Evolutionary conservation across 768 basidiomycete genomes (phyloP).

Genomic region (Sistotremastrum niveocremeum): DNA sequence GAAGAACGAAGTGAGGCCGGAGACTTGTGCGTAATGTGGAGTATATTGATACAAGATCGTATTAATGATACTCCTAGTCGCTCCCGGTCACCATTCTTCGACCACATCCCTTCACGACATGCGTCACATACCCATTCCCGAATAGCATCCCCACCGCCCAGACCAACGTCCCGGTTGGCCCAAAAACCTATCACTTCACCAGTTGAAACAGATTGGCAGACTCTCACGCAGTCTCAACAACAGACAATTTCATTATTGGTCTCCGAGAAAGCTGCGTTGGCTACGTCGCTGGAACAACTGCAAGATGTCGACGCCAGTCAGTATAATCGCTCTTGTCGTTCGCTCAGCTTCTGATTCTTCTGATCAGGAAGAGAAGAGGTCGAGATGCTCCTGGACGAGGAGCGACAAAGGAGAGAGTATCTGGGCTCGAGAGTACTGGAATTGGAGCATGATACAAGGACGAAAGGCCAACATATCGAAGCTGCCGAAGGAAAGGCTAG

Average conservation of each 20-base stretch:
- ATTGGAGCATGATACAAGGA: slow-evolving; percentile 28
- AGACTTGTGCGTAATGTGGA: no score
- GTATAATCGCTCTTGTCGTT: slow-evolving; percentile 8
- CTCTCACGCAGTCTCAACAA: slow-evolving; percentile 26
- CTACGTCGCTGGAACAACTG: slow-evolving; percentile 38
- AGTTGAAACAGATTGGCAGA: not conserved
- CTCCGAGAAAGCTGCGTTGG: slow-evolving; percentile 51
- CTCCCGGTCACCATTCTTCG: no score
- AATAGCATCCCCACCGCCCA: not conserved
- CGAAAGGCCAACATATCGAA: slow-evolving; percentile 26
- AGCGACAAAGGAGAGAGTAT: slow-evolving; percentile 7
- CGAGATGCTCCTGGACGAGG: slow-evolving; percentile 25
- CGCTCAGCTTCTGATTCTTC: slow-evolving; percentile 4
- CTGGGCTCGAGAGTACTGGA: slow-evolving; percentile 23
- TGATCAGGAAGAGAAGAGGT: slow-evolving; percentile 30
- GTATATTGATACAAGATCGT: no score
- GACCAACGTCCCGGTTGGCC: no score
- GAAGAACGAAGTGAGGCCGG: no score
- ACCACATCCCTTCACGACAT: no score
- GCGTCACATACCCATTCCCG: not conserved
- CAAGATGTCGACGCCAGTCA: slow-evolving; percentile 49
- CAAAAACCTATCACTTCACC: not conserved
- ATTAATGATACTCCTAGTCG: no score
- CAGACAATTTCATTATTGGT: slow-evolving; percentile 70
- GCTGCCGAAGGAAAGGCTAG: slow-evolving; percentile 36